phyloP scores from a whole-genome alignment of 495 filamentous ascomycete genomes.

The Mytilinidion resinicola region DNA sequence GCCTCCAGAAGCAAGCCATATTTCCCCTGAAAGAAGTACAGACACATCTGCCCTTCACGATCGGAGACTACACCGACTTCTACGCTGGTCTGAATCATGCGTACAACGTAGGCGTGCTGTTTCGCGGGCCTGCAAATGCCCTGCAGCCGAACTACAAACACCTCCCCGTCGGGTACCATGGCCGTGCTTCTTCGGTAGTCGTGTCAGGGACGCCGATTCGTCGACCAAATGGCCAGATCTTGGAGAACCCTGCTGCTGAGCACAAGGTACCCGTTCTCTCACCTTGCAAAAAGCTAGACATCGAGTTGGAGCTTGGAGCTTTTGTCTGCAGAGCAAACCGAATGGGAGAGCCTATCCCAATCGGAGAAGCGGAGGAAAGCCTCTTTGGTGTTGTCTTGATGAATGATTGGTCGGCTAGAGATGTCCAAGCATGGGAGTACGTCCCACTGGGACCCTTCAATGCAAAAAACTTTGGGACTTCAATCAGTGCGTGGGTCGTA shows the following conservation, averaged over 20 bases:
- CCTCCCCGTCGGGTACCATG: slow-evolving; percentile 70
- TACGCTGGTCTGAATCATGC: slow-evolving; percentile 91
- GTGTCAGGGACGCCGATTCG: slow-evolving; percentile 48
- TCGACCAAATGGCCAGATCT: slow-evolving; percentile 77
- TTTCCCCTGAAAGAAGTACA: slow-evolving; percentile 52
- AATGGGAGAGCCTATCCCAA: slow-evolving; percentile 49
- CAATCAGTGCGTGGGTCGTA: slow-evolving; percentile 84
- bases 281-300: slow-evolving; percentile 64
- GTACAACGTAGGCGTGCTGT: slow-evolving; percentile 69
- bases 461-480: slow-evolving; percentile 88
- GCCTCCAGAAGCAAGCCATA: slow-evolving; percentile 48
- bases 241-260: slow-evolving; percentile 56
- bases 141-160: slow-evolving; percentile 88
- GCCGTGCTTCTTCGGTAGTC: slow-evolving; percentile 37
- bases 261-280: slow-evolving; percentile 56
- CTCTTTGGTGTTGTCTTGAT: slow-evolving; percentile 85
- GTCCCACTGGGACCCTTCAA: slow-evolving; percentile 63
- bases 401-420: slow-evolving; percentile 92
- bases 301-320: slow-evolving; percentile 82
- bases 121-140: slow-evolving; percentile 74
- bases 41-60: slow-evolving; percentile 76
- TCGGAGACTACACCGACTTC: slow-evolving; percentile 97
- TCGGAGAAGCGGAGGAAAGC: slow-evolving; percentile 64
- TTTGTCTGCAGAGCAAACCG: slow-evolving; percentile 66
- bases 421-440: slow-evolving; percentile 90